Evolutionary conservation across 352 stramenopile genomes (phyloP).

Genomic region (Phytophthora brassicae): DNA sequence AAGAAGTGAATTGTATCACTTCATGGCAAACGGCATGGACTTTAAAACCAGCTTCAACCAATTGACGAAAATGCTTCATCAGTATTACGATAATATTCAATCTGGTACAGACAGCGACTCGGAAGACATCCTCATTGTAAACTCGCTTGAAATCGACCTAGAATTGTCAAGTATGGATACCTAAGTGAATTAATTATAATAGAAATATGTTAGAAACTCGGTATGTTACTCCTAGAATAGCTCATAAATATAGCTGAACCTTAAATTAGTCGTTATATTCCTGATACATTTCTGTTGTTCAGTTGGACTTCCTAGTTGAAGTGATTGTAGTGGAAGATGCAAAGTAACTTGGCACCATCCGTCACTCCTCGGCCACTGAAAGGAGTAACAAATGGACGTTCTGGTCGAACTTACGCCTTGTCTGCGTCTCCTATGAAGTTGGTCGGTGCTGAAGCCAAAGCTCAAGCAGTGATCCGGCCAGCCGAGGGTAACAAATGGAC

Average conservation of each 20-base stretch:
- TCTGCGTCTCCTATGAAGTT: slow-evolving; percentile 55
- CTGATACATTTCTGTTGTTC: background rate
- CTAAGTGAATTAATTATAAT: slow-evolving; percentile 1
- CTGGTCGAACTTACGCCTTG: slow-evolving; percentile 51
- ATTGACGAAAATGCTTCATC: background rate
- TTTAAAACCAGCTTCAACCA: slow-evolving; percentile 55
- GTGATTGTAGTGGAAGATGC: slow-evolving; percentile 21
- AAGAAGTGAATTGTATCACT: slow-evolving; percentile 71
- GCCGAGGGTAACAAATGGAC: slow-evolving; percentile 28
- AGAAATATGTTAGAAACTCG: too few relatives aligned
- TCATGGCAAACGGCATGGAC: slow-evolving; percentile 48
- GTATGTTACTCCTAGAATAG: slow-evolving; percentile 13
- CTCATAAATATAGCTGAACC: too few relatives aligned
- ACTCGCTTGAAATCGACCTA: slow-evolving; percentile 12
- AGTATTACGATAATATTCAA: background rate
- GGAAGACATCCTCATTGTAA: slow-evolving; percentile 14
- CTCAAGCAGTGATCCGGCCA: slow-evolving; percentile 24
- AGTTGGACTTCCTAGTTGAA: background rate
- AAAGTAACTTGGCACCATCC: slow-evolving; percentile 56
- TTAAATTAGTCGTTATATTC: slow-evolving; percentile 27
- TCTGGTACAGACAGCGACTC: slow-evolving; percentile 8
- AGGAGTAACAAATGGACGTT: slow-evolving; percentile 18
- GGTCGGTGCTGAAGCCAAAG: slow-evolving; percentile 15
- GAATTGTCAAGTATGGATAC: slow-evolving; percentile 10
- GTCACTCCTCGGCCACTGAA: slow-evolving; percentile 67